These are phyloP conservation scores for Claviceps quebecensis DNA, from an alignment of 2,329 filamentous ascomycete species.

Conservation along the genomic window DNA sequence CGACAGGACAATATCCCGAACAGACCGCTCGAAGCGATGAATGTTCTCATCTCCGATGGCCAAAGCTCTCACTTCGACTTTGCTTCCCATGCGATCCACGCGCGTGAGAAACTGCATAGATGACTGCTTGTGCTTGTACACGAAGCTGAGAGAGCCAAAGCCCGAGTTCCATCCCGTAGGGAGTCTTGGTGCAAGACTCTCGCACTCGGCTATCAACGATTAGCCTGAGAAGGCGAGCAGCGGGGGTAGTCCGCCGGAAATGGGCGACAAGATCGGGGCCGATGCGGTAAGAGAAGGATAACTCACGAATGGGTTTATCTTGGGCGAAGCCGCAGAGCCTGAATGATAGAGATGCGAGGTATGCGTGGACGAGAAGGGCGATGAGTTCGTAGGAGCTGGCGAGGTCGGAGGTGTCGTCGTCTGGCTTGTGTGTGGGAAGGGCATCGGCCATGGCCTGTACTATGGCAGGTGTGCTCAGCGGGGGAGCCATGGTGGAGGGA, in stretches of 20 bases:
- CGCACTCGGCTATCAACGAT: slow-evolving; percentile 27
- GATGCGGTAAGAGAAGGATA: background rate
- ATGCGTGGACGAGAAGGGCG: slow-evolving; percentile 71
- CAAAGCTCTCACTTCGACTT: slow-evolving; percentile 70
- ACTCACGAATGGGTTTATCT: slow-evolving; percentile 56
- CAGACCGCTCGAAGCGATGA: slow-evolving; percentile 56
- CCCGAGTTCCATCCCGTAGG: slow-evolving; percentile 69
- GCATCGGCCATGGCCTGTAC: slow-evolving; percentile 45
- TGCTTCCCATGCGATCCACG: slow-evolving; percentile 66
- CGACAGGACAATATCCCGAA: slow-evolving; percentile 59
- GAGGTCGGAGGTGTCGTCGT: slow-evolving; percentile 45
- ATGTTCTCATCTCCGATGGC: slow-evolving; percentile 72
- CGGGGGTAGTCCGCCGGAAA: too few relatives aligned
- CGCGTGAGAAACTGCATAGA: slow-evolving; percentile 74
- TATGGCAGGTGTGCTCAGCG: slow-evolving; percentile 23
- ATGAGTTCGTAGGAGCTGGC: slow-evolving; percentile 68
- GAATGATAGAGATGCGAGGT: slow-evolving; percentile 69
- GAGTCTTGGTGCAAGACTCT: slow-evolving; percentile 46
- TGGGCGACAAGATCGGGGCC: background rate
- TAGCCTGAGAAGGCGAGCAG: background rate
- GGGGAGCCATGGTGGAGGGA: background rate
- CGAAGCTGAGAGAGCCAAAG: slow-evolving; percentile 60
- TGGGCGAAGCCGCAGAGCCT: slow-evolving; percentile 72
- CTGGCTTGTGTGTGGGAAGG: slow-evolving; percentile 37
- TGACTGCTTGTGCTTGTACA: slow-evolving; percentile 76